Evolutionary conservation across 352 stramenopile species (phyloP).

Genomic region (Pythium scleroteichum): DNA sequence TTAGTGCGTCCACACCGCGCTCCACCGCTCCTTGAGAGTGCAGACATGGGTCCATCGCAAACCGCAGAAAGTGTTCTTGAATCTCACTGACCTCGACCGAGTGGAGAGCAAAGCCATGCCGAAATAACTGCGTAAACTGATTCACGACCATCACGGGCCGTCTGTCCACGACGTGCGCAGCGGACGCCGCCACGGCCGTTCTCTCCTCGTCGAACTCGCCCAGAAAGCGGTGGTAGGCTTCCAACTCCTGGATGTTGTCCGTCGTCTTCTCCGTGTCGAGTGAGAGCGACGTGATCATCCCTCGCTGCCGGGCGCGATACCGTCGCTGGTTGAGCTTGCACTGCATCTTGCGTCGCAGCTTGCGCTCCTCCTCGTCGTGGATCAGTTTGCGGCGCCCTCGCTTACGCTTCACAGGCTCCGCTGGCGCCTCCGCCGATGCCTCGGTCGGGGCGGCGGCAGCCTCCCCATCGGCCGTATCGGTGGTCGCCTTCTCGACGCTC

Average conservation of each 20-base stretch:
- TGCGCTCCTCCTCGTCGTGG: slow-evolving; percentile 65
- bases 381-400: slow-evolving; percentile 54
- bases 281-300: slow-evolving; percentile 61
- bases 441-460: neutral
- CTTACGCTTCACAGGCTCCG: slow-evolving; percentile 25
- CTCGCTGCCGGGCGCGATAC: slow-evolving; percentile 63
- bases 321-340: slow-evolving; percentile 76
- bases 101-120: slow-evolving; percentile 63
- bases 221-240: slow-evolving; percentile 57
- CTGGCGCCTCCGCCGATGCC: neutral
- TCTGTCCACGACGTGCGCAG: slow-evolving; percentile 2
- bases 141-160: slow-evolving; percentile 43
- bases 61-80: slow-evolving; percentile 57
- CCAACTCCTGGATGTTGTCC: slow-evolving; percentile 47
- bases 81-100: slow-evolving; percentile 54
- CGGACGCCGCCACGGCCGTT: slow-evolving; percentile 4
- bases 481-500: neutral
- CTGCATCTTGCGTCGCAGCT: slow-evolving; percentile 62
- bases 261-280: slow-evolving; percentile 53
- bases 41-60: slow-evolving; percentile 41
- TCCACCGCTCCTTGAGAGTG: slow-evolving; percentile 38
- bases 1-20: slow-evolving; percentile 44
- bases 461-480: too few species aligned
- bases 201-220: slow-evolving; percentile 18
- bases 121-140: slow-evolving; percentile 57